phyloP scores from a whole-genome alignment of 2,329 filamentous ascomycete genomes.

The Colletotrichum sp. region DNA sequence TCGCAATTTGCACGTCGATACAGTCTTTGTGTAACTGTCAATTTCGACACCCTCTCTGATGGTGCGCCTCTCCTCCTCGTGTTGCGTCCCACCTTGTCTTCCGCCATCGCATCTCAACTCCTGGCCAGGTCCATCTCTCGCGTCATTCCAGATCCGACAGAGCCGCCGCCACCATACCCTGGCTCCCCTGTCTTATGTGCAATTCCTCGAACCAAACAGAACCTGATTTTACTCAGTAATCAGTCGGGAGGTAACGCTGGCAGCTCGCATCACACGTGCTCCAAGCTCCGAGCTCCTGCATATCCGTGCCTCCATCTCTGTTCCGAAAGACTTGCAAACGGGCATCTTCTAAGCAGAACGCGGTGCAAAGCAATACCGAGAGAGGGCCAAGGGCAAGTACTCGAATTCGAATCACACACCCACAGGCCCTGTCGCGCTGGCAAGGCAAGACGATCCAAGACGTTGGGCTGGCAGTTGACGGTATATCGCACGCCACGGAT shows the following conservation, averaged over 20 bases:
- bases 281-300: conserved; percentile 11
- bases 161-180: conserved; percentile 16
- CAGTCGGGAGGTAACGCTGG: conserved; percentile 1
- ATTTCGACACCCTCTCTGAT: neutral
- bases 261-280: conserved; percentile 2
- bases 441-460: neutral
- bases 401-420: neutral
- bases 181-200: neutral
- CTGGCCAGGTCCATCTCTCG: neutral
- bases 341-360: neutral
- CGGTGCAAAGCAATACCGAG: neutral
- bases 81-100: neutral
- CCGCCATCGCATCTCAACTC: conserved; percentile 18
- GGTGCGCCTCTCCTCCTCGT: neutral
- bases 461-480: neutral
- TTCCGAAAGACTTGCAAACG: neutral
- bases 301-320: conserved; percentile 16
- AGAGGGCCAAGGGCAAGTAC: neutral
- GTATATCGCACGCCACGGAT: neutral
- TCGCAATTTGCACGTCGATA: neutral
- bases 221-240: neutral
- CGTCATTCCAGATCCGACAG: conserved; percentile 20
- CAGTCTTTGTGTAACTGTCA: neutral
- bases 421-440: neutral
- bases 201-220: neutral